phyloP scores from a whole-genome alignment of 2,329 filamentous ascomycete species.

The Claviceps sp. region DNA sequence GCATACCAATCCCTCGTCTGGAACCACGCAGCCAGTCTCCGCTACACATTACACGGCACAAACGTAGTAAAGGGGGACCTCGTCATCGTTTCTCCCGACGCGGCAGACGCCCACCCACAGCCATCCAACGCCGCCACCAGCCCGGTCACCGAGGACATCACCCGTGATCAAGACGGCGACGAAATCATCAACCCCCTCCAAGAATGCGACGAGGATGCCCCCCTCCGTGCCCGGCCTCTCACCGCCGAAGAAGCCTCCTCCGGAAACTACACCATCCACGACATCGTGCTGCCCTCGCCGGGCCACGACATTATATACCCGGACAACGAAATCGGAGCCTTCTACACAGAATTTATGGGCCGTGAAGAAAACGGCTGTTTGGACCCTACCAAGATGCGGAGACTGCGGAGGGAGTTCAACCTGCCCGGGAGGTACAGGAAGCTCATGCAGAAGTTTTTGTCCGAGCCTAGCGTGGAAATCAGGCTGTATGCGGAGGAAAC shows the following conservation, averaged over 20 bases:
- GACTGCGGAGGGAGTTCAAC: conserved; percentile 75
- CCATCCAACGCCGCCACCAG: conserved; percentile 4
- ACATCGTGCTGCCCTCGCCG: conserved; percentile 83
- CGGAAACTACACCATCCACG: conserved; percentile 68
- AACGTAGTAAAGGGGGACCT: conserved; percentile 76
- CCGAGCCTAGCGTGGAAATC: conserved; percentile 52
- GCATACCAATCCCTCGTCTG: conserved; percentile 92
- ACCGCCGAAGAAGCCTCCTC: conserved; percentile 64
- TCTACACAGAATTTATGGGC: conserved; percentile 78
- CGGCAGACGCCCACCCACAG: conserved; percentile 17
- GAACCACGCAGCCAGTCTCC: conserved; percentile 73
- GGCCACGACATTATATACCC: conserved; percentile 87
- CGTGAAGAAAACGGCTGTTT: conserved; percentile 63
- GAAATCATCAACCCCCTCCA: conserved; percentile 29
- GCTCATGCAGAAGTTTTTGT: conserved; percentile 58
- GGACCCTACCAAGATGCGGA: conserved; percentile 76
- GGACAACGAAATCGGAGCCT: conserved; percentile 65
- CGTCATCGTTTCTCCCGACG: conserved; percentile 43
- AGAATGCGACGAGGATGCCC: conserved; percentile 26
- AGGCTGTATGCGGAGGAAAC: conserved; percentile 55
- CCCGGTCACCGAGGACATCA: conserved; percentile 13
- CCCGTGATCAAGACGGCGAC: conserved; percentile 47
- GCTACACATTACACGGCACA: conserved; percentile 61
- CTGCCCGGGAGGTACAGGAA: conserved; percentile 82
- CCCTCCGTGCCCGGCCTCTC: conserved; percentile 53